These are phyloP conservation scores for Acacia concinna DNA, from an alignment of 331 rosid genomes.

Conservation along the genomic window DNA sequence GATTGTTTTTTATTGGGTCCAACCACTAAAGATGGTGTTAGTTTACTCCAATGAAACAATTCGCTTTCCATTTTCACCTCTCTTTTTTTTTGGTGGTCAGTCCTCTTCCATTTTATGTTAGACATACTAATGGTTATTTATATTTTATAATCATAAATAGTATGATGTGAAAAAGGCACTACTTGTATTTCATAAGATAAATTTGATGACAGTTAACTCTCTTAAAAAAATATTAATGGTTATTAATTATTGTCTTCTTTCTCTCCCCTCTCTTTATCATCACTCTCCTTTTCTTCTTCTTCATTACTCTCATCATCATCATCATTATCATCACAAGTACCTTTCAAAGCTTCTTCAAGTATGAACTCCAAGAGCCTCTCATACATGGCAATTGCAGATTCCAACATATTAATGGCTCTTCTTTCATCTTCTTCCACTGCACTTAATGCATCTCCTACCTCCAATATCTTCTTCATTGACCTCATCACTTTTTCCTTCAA, in stretches of 20 bases:
- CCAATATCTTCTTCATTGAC: constrained; percentile 32
- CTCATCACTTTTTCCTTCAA: constrained; percentile 32
- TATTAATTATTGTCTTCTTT: constrained; percentile 33
- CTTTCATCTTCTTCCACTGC: constrained; percentile 43
- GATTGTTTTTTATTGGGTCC: neutral
- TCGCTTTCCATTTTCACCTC: too few relatives aligned
- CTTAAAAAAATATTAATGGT: neutral
- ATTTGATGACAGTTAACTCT: neutral
- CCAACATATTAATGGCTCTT: constrained; percentile 62
- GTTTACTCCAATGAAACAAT: too few relatives aligned
- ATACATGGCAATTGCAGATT: constrained; percentile 63
- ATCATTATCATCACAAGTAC: neutral
- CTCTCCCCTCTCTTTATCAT: constrained; percentile 29
- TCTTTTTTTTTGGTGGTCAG: neutral
- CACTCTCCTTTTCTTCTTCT: constrained; percentile 28
- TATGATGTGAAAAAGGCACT: too few relatives aligned
- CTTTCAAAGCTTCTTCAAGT: constrained; percentile 53
- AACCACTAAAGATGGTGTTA: neutral
- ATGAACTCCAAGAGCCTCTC: constrained; percentile 70
- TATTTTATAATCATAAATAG: too few relatives aligned
- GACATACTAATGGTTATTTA: neutral
- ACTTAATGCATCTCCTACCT: constrained; percentile 33
- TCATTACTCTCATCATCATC: neutral
- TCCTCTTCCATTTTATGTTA: neutral
- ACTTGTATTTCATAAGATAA: neutral